Percentiles rank a stretch among this genome's conserved stretches.
phyloP scores from a whole-genome alignment of 139 green algal genomes.

The Pseudopediastrum boryanum region DNA sequence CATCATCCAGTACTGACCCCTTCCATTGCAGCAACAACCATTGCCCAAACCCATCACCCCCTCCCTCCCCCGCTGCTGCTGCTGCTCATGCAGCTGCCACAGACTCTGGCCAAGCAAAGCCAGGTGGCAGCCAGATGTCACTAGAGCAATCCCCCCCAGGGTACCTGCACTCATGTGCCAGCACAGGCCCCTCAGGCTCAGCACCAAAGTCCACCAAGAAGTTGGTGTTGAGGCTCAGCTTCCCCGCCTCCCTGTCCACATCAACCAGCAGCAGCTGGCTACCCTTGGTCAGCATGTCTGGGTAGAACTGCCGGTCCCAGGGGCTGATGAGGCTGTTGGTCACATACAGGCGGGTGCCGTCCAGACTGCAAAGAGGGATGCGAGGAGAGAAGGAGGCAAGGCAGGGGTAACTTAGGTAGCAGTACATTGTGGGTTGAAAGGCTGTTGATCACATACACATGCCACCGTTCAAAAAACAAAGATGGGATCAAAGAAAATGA shows the following conservation, averaged over 20 bases:
- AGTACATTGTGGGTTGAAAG: no score
- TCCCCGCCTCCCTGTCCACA: slow-evolving; percentile 76
- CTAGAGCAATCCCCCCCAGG: slow-evolving; percentile 60
- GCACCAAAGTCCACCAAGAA: slow-evolving; percentile 70
- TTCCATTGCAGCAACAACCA: no score
- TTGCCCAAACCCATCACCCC: no score
- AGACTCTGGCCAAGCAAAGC: no score
- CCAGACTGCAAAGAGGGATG: slow-evolving; percentile 51
- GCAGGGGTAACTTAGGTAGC: neutral
- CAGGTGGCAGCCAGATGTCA: slow-evolving; percentile 73
- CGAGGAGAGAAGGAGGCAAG: neutral
- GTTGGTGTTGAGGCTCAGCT: slow-evolving; percentile 63
- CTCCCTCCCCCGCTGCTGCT: no score
- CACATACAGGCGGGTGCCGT: slow-evolving; percentile 85
- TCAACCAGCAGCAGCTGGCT: slow-evolving; percentile 70
- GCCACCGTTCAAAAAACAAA: no score
- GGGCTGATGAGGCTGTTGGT: slow-evolving; percentile 75
- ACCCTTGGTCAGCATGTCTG: slow-evolving; percentile 66
- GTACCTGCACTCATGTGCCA: slow-evolving; percentile 84
- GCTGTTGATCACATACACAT: no score
- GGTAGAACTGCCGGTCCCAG: slow-evolving; percentile 88
- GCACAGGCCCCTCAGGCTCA: slow-evolving; percentile 76
- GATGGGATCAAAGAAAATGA: no score
- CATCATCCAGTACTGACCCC: no score
- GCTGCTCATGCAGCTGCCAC: no score